Base-by-base conservation (phyloP, 2,329 filamentous ascomycete species). In the Microsporum audouinii region DNA sequence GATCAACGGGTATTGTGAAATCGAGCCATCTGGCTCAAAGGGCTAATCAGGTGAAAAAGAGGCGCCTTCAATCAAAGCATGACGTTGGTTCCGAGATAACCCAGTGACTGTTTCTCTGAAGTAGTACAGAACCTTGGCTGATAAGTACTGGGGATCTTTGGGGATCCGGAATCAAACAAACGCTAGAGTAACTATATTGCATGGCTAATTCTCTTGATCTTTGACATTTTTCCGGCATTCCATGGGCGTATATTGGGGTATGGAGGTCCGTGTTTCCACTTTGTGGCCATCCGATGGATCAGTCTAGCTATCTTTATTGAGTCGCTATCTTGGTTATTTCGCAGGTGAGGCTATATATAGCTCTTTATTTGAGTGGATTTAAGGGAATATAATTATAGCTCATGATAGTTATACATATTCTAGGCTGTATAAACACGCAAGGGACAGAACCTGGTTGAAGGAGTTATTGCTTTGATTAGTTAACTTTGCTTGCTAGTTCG, bases 1-100 rank as follows among this genome's bases (percentile, higher is more conserved):
- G 45, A 31, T 60, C 60, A 57, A 38, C 38, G 36, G 62, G 60
- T 29, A 51, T 51, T 51, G 45, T 29, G 5, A 51, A 51, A 14
- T 31, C 45, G 7, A 31, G 45, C 29, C 49, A 12, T n/a, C 17
- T 12, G 49, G 27, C 49, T 4, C 14, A n/a, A 17, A 5, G 14
- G 29, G 49, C 12, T 17, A 5, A 53, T 53, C 29, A 53, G 2
- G 29, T 10, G 3, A 53, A 27, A 14, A 17, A 33, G 29, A 31
- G 8, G 45, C 12, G 23, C 10, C 31, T 29, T 17, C 27, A 12
- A n/a, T 12, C 14, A 33, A 29, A 10, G 23, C 27, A 34, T 2
- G 6, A 34, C 27, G 29, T 7, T 6, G 14, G 5, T 3, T 34
- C n/a, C 31, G 14, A 43, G 31, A 10, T 55, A 17, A 38, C 51